These are phyloP conservation scores for Nakazawaea anatomiae DNA, from an alignment of 805 yeast genomes.

Conservation along the genomic window DNA sequence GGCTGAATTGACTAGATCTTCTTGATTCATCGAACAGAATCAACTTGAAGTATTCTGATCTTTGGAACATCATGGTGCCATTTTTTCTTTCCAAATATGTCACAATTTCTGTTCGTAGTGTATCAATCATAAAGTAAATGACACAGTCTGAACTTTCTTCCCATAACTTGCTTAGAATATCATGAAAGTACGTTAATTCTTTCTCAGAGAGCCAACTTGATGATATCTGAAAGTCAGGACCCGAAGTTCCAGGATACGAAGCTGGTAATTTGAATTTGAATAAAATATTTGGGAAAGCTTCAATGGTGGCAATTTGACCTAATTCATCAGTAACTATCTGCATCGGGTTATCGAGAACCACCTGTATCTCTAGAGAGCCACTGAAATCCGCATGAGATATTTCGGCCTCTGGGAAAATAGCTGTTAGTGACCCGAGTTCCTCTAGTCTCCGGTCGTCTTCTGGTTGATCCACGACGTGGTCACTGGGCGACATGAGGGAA, in stretches of 20 bases:
- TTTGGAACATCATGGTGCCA: background rate
- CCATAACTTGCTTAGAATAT: slow-evolving; percentile 27
- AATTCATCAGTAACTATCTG: slow-evolving; percentile 9
- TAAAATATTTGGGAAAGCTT: slow-evolving; percentile 26
- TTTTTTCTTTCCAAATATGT: slow-evolving; percentile 14
- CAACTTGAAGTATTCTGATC: background rate
- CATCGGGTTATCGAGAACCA: slow-evolving; percentile 17
- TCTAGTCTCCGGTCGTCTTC: slow-evolving; percentile 22
- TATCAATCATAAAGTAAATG: slow-evolving; percentile 38
- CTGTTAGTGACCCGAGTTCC: slow-evolving; percentile 34
- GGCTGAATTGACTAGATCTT: slow-evolving; percentile 23
- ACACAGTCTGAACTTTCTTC: slow-evolving; percentile 29
- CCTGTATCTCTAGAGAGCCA: slow-evolving; percentile 25
- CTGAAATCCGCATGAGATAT: slow-evolving; percentile 9
- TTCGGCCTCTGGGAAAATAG: slow-evolving; percentile 35
- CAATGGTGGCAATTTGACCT: slow-evolving; percentile 11
- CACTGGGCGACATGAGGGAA: background rate
- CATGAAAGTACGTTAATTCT: slow-evolving; percentile 13
- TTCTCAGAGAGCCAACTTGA: slow-evolving; percentile 25
- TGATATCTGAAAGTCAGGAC: slow-evolving; percentile 22
- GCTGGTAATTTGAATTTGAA: slow-evolving; percentile 26
- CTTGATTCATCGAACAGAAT: slow-evolving; percentile 18
- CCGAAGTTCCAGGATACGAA: slow-evolving; percentile 27
- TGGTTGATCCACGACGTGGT: background rate
- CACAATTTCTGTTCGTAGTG: slow-evolving; percentile 21